These are phyloP conservation scores for Penicillium sp. DNA, from an alignment of 2,329 filamentous ascomycete genomes.

Conservation along the genomic window DNA sequence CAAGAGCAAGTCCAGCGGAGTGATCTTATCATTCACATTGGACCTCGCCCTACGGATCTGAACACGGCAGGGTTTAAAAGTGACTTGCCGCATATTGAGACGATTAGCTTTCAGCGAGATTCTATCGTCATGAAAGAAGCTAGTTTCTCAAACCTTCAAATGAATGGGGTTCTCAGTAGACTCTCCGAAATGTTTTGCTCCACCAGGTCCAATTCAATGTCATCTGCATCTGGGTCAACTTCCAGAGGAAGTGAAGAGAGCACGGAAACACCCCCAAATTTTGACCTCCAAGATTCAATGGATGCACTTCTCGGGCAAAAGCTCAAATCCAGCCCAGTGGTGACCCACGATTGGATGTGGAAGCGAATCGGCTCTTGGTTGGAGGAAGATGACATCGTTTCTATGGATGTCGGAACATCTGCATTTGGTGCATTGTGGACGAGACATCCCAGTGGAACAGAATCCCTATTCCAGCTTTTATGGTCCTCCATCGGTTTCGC, in stretches of 20 bases:
- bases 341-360: slow-evolving; percentile 66
- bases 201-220: slow-evolving; percentile 29
- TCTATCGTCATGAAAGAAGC: slow-evolving; percentile 72
- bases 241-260: not conserved
- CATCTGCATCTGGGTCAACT: slow-evolving; percentile 25
- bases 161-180: slow-evolving; percentile 75
- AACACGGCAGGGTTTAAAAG: slow-evolving; percentile 72
- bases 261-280: not conserved
- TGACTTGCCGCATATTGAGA: slow-evolving; percentile 70
- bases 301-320: slow-evolving; percentile 46
- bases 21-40: slow-evolving; percentile 40
- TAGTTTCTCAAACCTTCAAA: slow-evolving; percentile 72
- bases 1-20: slow-evolving; percentile 30
- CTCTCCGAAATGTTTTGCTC: slow-evolving; percentile 62
- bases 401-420: slow-evolving; percentile 82
- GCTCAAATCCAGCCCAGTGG: slow-evolving; percentile 56
- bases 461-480: slow-evolving; percentile 74
- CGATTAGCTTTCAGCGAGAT: slow-evolving; percentile 77
- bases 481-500: slow-evolving; percentile 68
- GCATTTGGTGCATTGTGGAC: slow-evolving; percentile 85
- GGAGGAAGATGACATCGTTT: slow-evolving; percentile 70
- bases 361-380: slow-evolving; percentile 72
- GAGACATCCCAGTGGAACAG: slow-evolving; percentile 70
- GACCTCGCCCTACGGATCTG: slow-evolving; percentile 39
- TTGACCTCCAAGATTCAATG: not conserved